Base-by-base conservation (phyloP, 225 moss, liverwort and hornwort species). In the Polytrichum formosum region DNA sequence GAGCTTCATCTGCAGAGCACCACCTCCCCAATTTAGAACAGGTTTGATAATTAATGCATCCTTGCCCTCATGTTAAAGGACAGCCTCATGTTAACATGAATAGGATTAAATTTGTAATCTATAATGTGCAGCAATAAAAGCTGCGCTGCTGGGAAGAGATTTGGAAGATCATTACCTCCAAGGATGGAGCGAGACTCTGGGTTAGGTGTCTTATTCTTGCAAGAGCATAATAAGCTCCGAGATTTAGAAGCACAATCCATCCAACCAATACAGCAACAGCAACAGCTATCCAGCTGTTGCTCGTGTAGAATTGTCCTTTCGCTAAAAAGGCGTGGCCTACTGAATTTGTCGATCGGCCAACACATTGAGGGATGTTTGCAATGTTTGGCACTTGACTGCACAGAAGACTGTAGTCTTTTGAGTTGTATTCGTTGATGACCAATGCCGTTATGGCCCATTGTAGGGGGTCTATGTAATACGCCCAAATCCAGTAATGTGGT, bases 401-500 rank as follows among this genome's bases (percentile, higher is more conserved):
- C 27, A 70, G 86, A 62, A 68, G 30, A 55, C 78, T 79, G 74
- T 93, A 92, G 66, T 73, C 63, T 26, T 75, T 67, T 21, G 97
- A 94, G 73, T 79, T 90, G 66, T 81, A 98, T 70, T 98, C 94
- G 61, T 94, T 98, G 67, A 92, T 55, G 28, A 98, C 66, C 72
- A 98, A 83, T 71, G 88, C 85, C 46, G 88, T 81, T 55, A 87
- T 90, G 58, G 86, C 91, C 88, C 92, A 92, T 76, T 98, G 97
- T 55, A 98, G 75, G 54, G 97, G 97, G 79, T 98, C 89, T 22
- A 98, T 62, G 61, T 98, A 94, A 74, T 90, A 98, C 7, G 91
- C 92, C 97, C 97, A 98, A 69, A 92, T 26, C 97, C 97, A 98
- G 69, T 92, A 98, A 25, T 91, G 80, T 37, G 83, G 94, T 70